Base-by-base conservation (phyloP, 2,329 filamentous ascomycete genomes). In the Claviceps africana region DNA sequence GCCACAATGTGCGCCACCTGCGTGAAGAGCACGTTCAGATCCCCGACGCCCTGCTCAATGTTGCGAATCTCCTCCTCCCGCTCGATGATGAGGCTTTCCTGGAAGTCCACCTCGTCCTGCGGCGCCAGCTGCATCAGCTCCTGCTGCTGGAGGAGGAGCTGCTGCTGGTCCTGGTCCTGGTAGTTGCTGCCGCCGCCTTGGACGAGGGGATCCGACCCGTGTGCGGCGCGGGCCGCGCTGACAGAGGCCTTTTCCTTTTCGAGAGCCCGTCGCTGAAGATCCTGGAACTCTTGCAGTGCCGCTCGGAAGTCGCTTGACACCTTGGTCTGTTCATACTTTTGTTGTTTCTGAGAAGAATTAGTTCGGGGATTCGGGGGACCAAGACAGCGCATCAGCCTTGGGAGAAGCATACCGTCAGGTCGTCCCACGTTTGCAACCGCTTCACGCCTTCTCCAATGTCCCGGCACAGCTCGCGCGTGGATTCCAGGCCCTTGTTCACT, bases 1-100 rank as follows among this genome's bases (percentile, higher is more conserved):
- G 82, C 82, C 49, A 98, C 90, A 67, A 98, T 96, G 67, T 95
- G 89, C 47, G 91, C 93, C n/a, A 98, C 89, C 72, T 98, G 91
- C 56, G 90, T 79, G 75, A 98, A 98, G 44, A 98, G 77, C 63
- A 97, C 93, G 62, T 98, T 98, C 56, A 98, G 73, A 63, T 98
- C 93, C 52, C 86, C 86, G 7, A 98, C 93, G 52, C 87, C 89
- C 68, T 96, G 90, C 71, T 97, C 93, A 62, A 98, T 98, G 65
- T 95, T 94, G 56, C 90, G 84, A 59, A 98, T 98, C 72, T 98
- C 93, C 53, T 88, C 83, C 68, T 98, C 93, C 51, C 94, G 89
- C 74, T 98, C 91, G 55, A 94, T 84, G 64, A 98, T 98, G 54
- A 98, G 75, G 17, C 86, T 83, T 60, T 98, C 93, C 65, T 98